These are phyloP conservation scores for Raddia guianensis DNA, from an alignment of 176 grass and related monocot species.

Conservation along the genomic window DNA sequence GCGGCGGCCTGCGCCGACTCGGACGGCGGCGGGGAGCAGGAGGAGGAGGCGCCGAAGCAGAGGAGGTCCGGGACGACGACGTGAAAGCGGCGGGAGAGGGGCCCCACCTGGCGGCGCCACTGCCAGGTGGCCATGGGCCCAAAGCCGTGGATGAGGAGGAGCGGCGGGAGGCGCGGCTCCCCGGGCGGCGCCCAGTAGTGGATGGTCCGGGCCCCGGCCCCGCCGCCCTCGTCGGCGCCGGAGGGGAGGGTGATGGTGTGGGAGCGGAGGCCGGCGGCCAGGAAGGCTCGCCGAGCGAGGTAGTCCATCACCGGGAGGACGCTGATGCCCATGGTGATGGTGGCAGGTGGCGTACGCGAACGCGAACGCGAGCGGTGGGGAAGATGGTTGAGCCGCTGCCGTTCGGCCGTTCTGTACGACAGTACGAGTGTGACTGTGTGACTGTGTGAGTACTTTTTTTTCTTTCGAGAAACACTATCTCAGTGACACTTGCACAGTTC, in stretches of 20 bases:
- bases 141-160: constrained; percentile 82
- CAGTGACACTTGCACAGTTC: too few species aligned
- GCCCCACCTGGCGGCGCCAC: constrained; percentile 64
- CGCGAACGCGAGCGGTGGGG: neutral
- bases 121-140: constrained; percentile 80
- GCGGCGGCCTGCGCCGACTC: constrained; percentile 60
- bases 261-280: constrained; percentile 62
- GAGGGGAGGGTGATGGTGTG: constrained; percentile 46
- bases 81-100: constrained; percentile 52
- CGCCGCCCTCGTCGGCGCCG: constrained; percentile 32
- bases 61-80: constrained; percentile 78
- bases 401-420: neutral
- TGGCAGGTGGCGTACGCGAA: neutral
- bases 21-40: constrained; percentile 44
- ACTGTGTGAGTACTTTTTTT: too few species aligned
- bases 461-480: too few species aligned
- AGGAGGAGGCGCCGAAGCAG: constrained; percentile 73
- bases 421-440: too few species aligned
- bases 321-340: constrained; percentile 58
- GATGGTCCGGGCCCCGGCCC: neutral
- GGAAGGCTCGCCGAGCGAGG: constrained; percentile 46
- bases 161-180: constrained; percentile 47
- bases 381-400: neutral
- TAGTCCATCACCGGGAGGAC: constrained; percentile 55
- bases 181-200: constrained; percentile 49